Conservation (phyloP, 768 basidiomycete genomes). For the Russula foetens region DNA sequence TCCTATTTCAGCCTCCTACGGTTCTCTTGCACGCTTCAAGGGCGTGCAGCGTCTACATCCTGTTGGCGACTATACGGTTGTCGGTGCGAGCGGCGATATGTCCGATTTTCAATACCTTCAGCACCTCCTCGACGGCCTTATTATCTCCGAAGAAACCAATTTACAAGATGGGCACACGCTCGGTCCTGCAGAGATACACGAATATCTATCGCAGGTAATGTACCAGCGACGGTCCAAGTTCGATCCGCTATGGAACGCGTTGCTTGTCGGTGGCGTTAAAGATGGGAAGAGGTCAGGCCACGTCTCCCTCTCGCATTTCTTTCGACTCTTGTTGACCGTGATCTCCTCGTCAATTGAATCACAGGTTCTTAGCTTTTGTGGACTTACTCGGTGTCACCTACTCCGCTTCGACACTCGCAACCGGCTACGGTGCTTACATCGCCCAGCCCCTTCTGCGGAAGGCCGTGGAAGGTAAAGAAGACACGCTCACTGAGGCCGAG, state of each 20-base stretch:
- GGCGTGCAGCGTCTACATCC: conserved; percentile 83
- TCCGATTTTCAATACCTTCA: conserved; percentile 96
- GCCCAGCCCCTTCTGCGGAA: conserved; percentile 89
- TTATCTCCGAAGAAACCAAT: conserved; percentile 63
- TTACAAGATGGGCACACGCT: conserved; percentile 78
- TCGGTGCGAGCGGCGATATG: conserved; percentile 96
- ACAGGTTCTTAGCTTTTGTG: conserved; percentile 87
- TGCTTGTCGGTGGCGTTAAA: conserved; percentile 88
- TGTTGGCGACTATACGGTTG: conserved; percentile 74
- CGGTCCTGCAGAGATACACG: conserved; percentile 85
- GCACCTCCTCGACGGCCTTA: conserved; percentile 64
- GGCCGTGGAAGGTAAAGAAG: conserved; percentile 78
- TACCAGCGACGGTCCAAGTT: conserved; percentile 83
- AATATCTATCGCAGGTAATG: conserved; percentile 86
- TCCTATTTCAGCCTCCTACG: conserved; percentile 72
- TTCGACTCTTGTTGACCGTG: not conserved
- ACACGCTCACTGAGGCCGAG: conserved; percentile 66
- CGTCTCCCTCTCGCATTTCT: not conserved
- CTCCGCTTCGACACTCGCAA: conserved; percentile 85
- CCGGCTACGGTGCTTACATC: conserved; percentile 89
- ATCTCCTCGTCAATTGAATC: not conserved
- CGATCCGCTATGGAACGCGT: conserved; percentile 91
- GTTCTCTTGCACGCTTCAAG: conserved; percentile 95
- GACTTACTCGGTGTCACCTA: conserved; percentile 97
- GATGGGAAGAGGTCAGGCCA: conserved; percentile 62